Conservation (phyloP, 176 grass and related monocot genomes). For the Bothriochloa decipiens region DNA sequence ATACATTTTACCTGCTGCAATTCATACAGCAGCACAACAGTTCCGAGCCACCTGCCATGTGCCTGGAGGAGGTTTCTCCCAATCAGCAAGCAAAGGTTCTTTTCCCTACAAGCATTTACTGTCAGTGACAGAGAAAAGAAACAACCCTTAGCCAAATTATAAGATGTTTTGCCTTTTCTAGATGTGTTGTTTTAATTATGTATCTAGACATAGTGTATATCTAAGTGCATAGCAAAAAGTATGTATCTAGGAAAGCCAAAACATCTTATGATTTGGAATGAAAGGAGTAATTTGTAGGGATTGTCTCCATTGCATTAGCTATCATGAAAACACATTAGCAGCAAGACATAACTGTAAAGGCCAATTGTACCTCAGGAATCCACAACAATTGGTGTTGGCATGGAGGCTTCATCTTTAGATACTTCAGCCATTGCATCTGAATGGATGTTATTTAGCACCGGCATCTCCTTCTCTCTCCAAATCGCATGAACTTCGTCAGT, state of each 20-base stretch:
- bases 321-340: background rate
- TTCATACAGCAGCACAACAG: background rate
- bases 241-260: background rate
- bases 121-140: slow-evolving; percentile 13
- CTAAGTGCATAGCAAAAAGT: background rate
- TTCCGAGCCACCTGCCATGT: slow-evolving; percentile 1
- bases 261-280: background rate
- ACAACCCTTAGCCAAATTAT: background rate
- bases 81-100: background rate
- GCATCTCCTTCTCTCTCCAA: slow-evolving; percentile 83
- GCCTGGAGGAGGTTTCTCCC: background rate
- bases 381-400: slow-evolving; percentile 41
- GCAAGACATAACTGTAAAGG: slow-evolving; percentile 8
- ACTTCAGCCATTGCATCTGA: slow-evolving; percentile 51
- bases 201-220: background rate
- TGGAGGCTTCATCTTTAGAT: slow-evolving; percentile 30
- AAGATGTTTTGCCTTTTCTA: background rate
- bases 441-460: slow-evolving; percentile 35
- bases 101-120: background rate
- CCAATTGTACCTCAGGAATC: slow-evolving; percentile 66
- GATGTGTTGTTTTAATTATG: background rate
- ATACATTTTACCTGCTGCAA: slow-evolving; percentile 1
- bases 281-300: background rate
- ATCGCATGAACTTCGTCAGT: slow-evolving; percentile 94
- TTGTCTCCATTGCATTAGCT: background rate